phyloP scores from a whole-genome alignment of 768 basidiomycete genomes.

The Pleurotus salmoneostramineus region DNA sequence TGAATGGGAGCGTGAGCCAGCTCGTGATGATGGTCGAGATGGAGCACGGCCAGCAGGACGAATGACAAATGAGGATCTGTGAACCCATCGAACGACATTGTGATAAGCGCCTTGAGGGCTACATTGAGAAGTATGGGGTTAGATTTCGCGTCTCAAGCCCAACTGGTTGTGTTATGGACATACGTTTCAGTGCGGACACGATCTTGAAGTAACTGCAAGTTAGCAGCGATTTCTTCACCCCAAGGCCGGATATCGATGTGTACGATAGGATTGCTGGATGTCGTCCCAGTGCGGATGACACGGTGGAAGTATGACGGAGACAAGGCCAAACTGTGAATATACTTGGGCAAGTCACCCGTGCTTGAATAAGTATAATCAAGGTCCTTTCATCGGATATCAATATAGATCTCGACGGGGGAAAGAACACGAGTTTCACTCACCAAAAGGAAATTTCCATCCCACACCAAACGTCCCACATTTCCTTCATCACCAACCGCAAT shows the following conservation, averaged over 20 bases:
- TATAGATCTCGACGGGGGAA: constrained; percentile 4
- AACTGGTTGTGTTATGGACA: constrained; percentile 23
- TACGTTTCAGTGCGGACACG: constrained; percentile 78
- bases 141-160: constrained; percentile 3
- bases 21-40: constrained; percentile 20
- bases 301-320: constrained; percentile 89
- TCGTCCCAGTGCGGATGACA: constrained; percentile 63
- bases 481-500: constrained; percentile 83
- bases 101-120: constrained; percentile 80
- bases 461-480: constrained; percentile 77
- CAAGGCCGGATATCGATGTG: constrained; percentile 76
- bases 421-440: constrained; percentile 41
- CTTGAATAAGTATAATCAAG: constrained; percentile 79
- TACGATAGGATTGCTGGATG: constrained; percentile 54
- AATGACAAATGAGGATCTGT: constrained; percentile 74
- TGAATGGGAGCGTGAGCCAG: constrained; percentile 19
- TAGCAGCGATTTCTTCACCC: constrained; percentile 72
- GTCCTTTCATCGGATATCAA: constrained; percentile 46
- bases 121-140: constrained; percentile 3
- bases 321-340: constrained; percentile 76
- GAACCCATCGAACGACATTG: constrained; percentile 83
- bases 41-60: constrained; percentile 38
- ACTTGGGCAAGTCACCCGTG: constrained; percentile 74
- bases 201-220: constrained; percentile 76
- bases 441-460: constrained; percentile 88